Base-by-base conservation (phyloP, 176 grass and related monocot genomes). In the Saccharum officinarum region DNA sequence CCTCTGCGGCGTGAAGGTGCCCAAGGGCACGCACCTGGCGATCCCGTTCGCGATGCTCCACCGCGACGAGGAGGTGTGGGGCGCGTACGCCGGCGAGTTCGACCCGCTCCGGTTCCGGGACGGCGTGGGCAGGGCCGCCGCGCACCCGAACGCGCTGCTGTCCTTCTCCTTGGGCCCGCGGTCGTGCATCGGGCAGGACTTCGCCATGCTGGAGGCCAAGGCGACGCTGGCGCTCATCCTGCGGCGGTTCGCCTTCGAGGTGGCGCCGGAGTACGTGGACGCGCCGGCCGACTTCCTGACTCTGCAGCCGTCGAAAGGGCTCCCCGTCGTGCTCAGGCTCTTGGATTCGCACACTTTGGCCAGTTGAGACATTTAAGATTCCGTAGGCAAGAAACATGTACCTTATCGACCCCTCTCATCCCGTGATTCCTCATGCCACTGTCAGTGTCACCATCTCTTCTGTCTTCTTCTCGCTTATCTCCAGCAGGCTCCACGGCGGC, bases 201-300 rank as follows among this genome's bases (percentile, higher is more conserved):
- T 93, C 61, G 92, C 86, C 7, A 83, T 93, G 86, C 13, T 93
- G 50, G 92, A 93, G 64, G 86, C 86, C 0, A 93, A 93, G 88
- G 50, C 50, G 0, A 84, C 36, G 22, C 40, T 88, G 3, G 83
- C 83, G 6, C 71, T 80, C 54, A 61, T 90, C 50, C 88, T 93
- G 7, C 86, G 77, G 10, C 67, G 79, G 22, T 93, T 93, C 75
- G 6, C 65, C 2, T 93, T 93, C 31, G 52, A 73, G 42, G 30
- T 93, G 0, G 57, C 92, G 31, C 79, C 88, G 25, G 71, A 88
- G 37, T 93, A 93, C 75, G 76, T 86, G 74, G 88, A 90, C 71
- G 88, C 86, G 39, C 92, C 92, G 46, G 25, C 39, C 0, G 82
- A 86, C 52, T 75, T 66, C 22, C 67, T 82, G 1, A 78, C 82